phyloP scores from a whole-genome alignment of 164 flowering plant genomes.

The Cinnamomum micranthum region DNA sequence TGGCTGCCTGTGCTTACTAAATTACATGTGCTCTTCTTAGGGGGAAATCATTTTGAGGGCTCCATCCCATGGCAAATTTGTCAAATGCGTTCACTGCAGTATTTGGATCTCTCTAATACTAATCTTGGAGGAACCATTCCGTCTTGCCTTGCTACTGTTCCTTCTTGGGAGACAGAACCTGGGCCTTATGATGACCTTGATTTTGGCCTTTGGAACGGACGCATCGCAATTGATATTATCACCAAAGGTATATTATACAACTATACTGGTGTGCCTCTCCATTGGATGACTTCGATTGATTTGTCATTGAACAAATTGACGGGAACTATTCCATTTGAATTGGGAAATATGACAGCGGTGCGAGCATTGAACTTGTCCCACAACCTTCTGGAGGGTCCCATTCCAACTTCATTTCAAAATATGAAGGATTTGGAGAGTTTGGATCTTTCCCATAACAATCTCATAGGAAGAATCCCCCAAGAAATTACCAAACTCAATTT shows the following conservation, averaged over 20 bases:
- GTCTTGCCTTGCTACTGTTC: background rate
- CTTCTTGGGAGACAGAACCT: background rate
- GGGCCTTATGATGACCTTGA: background rate
- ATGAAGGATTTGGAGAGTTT: conserved; percentile 2
- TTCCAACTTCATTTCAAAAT: background rate
- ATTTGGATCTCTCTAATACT: background rate
- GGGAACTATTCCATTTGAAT: conserved; percentile 1
- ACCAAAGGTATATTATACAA: background rate
- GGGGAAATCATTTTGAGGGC: background rate
- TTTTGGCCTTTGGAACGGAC: background rate
- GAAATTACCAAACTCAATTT: background rate
- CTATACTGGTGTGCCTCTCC: background rate
- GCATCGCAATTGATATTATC: background rate
- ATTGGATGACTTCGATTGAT: background rate
- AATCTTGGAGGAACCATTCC: background rate
- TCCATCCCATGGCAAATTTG: background rate
- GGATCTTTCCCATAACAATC: conserved; percentile 4
- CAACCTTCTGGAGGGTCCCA: background rate
- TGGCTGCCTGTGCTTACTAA: background rate
- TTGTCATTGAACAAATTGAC: conserved; percentile 4
- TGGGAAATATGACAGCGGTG: background rate
- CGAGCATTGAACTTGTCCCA: conserved; percentile 7
- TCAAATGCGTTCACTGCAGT: conserved; percentile 1
- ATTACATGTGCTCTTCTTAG: background rate
- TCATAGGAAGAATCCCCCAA: background rate